Conservation (phyloP, 805 yeast genomes). For the Teunomyces cretensis region DNA sequence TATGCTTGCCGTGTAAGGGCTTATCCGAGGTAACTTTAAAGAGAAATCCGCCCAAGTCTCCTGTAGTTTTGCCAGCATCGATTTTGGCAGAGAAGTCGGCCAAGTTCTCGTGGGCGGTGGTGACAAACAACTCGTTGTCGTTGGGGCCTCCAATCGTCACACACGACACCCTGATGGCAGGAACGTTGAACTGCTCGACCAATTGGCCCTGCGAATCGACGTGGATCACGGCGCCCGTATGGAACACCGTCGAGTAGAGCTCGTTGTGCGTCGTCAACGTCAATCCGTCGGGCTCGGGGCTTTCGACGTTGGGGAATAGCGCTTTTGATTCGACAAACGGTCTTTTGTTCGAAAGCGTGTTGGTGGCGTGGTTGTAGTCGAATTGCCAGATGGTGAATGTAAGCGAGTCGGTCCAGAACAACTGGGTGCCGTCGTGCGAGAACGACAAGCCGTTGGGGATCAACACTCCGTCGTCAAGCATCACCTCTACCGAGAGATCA, state of each 20-base stretch:
- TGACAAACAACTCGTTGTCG: slow-evolving; percentile 59
- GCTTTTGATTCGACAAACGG: slow-evolving; percentile 16
- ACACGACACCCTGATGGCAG: slow-evolving; percentile 63
- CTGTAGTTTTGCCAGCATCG: slow-evolving; percentile 23
- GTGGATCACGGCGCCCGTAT: slow-evolving; percentile 56
- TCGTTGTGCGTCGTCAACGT: slow-evolving; percentile 54
- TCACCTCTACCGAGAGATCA: slow-evolving; percentile 29
- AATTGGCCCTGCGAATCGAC: slow-evolving; percentile 50
- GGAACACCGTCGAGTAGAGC: slow-evolving; percentile 68
- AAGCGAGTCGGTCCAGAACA: slow-evolving; percentile 44
- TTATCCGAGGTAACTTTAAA: slow-evolving; percentile 45
- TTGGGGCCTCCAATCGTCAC: slow-evolving; percentile 58
- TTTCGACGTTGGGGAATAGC: slow-evolving; percentile 17
- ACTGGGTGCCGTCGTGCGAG: slow-evolving; percentile 23
- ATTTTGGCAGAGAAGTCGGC: slow-evolving; percentile 33
- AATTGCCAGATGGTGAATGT: slow-evolving; percentile 35
- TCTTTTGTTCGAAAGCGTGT: slow-evolving; percentile 27
- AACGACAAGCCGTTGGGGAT: slow-evolving; percentile 70
- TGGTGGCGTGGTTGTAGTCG: slow-evolving; percentile 34
- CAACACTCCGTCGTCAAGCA: slow-evolving; percentile 30
- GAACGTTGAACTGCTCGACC: slow-evolving; percentile 52
- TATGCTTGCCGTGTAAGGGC: slow-evolving; percentile 25
- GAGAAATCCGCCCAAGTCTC: slow-evolving; percentile 63
- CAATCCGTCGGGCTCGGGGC: slow-evolving; percentile 80
- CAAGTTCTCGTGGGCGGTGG: slow-evolving; percentile 58